Percentiles rank a stretch among this genome's conserved stretches.
Conservation (phyloP, 148 eudicot species). For the Polygonum aviculare region DNA sequence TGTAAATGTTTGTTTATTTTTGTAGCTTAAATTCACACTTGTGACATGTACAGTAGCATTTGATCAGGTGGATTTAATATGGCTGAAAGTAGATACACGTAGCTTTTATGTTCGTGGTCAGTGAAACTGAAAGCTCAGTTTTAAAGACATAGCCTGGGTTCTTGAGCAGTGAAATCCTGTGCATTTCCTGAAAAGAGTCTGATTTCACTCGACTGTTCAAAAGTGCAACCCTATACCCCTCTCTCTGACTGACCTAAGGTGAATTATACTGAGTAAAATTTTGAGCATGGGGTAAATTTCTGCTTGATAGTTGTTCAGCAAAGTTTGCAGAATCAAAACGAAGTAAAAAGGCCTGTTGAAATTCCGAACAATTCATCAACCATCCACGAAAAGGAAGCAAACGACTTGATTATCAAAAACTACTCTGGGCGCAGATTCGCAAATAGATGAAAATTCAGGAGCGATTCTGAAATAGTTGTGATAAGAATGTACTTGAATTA, state of each 20-base stretch:
- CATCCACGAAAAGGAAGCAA: background rate
- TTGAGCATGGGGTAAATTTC: too few species aligned
- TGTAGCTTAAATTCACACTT: background rate
- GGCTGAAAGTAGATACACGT: background rate
- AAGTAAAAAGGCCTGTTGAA: background rate
- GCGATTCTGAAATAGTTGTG: background rate
- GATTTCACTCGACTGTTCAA: too few species aligned
- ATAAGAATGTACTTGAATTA: background rate
- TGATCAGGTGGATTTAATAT: background rate
- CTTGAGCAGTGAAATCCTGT: background rate
- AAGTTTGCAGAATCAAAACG: too few species aligned
- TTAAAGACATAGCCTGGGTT: background rate
- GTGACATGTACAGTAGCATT: too few species aligned
- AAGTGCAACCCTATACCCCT: too few species aligned
- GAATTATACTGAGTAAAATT: too few species aligned
- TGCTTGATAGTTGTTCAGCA: too few species aligned
- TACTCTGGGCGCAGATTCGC: background rate
- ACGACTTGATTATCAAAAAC: background rate
- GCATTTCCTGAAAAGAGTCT: background rate
- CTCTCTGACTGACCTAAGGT: too few species aligned
- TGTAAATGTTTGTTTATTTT: too few species aligned
- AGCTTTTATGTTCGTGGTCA: background rate
- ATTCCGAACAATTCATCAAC: background rate
- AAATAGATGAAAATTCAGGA: background rate
- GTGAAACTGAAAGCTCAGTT: background rate